Base-by-base conservation (phyloP, 371 early-diverging fungal species). In the Choanephora cucurbitarum region DNA sequence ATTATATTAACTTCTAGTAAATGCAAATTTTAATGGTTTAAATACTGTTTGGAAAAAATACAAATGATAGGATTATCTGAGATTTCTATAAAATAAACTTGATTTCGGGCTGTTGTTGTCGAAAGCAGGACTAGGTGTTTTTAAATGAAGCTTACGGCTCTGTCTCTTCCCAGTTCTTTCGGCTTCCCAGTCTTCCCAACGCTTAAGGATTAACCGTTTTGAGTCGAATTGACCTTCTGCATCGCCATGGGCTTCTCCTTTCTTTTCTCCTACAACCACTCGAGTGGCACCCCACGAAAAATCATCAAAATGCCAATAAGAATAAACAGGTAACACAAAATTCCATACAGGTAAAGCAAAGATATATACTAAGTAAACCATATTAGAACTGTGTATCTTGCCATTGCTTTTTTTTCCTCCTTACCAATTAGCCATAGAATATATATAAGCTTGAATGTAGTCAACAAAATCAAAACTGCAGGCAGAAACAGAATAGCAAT, bases 261-360 rank as follows among this genome's bases (percentile, higher is more conserved):
- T 83, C 65, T 79, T 82, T 62, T 89, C 86, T 17, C 86, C 95
- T 4, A 81, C 68, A 15, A 91, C 83, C 47, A 90, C 84, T 51
- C 94, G 81, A 4, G 94, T 93, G 21, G 88, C 87, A 48, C 95
- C 95, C 95, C 98, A 97, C 22, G 88, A 83, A 64, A 97, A 96
- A 73, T 97, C 95, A 60, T 97, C 98, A 72, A 96, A 93, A 65
- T 94, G 93, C 98, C 98, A 98, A 79, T 86, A 92, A 1, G 97
- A 89, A 61, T 98, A 98, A 3, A 91, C 55, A 3, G 99, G 99
- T 6, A 98, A 81, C 9, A 94, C 70, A 58, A 93, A 83, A 73
- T 97, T 96, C 99, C 99, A 99, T n/a, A 99, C 82, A 5, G 97
- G 97, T 22, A 97, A 72, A 23, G 93, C 90, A 39, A 73, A 52